Evolutionary conservation across 768 basidiomycete species (phyloP).

Genomic region (Krasilnikovozyma curviuscula): DNA sequence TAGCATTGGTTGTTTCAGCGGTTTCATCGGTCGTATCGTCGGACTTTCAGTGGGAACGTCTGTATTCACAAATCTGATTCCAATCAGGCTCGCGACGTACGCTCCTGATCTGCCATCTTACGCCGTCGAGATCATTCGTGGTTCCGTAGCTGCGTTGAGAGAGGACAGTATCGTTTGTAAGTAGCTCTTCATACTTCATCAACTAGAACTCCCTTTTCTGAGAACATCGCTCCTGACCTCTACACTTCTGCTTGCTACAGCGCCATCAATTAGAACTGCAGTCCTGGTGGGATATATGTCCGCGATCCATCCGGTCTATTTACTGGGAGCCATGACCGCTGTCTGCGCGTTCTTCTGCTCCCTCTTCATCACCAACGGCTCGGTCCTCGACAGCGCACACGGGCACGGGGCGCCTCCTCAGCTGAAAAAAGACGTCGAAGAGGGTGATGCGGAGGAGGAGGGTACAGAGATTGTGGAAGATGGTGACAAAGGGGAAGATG

Average conservation of each 20-base stretch:
- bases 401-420: neutral
- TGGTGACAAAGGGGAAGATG: too few relatives aligned
- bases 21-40: constrained; percentile 16
- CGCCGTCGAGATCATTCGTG: constrained; percentile 1
- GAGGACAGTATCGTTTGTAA: constrained; percentile 1
- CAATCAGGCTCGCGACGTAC: neutral
- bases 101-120: neutral
- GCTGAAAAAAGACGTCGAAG: neutral
- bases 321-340: neutral
- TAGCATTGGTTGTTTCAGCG: constrained; percentile 5
- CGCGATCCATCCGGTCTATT: constrained; percentile 2
- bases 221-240: neutral
- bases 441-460: neutral
- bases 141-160: neutral
- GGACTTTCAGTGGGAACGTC: constrained; percentile 17
- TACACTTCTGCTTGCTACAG: neutral
- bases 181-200: neutral
- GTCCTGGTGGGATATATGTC: too few relatives aligned
- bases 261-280: too few relatives aligned
- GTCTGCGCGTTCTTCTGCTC: neutral
- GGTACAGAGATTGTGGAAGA: neutral
- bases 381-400: neutral
- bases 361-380: neutral
- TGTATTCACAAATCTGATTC: constrained; percentile 17
- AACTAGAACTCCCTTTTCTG: neutral